These are phyloP conservation scores for Tetrapisispora fleetii DNA, from an alignment of 805 yeast genomes.

Conservation along the genomic window DNA sequence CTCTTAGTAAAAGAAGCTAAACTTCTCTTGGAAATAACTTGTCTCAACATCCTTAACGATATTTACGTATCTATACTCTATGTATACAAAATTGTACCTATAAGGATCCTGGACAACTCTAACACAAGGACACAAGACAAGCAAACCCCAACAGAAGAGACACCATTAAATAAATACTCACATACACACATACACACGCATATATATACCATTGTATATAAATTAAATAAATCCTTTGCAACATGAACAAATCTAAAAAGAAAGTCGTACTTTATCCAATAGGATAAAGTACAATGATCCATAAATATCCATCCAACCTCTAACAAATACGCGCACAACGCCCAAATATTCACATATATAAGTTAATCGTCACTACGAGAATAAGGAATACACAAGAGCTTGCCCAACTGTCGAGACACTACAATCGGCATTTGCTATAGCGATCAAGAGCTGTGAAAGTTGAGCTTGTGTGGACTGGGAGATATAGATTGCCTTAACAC, in stretches of 20 bases:
- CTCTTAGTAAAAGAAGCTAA: conserved; percentile 51
- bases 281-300: neutral
- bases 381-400: no score
- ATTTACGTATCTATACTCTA: neutral
- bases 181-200: neutral
- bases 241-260: no score
- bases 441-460: no score
- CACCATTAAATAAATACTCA: neutral
- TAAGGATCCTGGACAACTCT: no score
- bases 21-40: conserved; percentile 28
- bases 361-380: no score
- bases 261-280: neutral
- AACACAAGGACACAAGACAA: no score
- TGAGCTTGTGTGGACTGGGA: no score
- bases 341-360: neutral
- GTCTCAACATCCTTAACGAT: conserved; percentile 21
- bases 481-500: no score
- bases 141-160: no score
- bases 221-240: neutral
- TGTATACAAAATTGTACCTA: no score
- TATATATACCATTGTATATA: neutral
- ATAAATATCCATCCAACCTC: neutral
- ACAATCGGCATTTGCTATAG: no score
- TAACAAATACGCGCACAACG: neutral
- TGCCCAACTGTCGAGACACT: no score